phyloP scores from a whole-genome alignment of 2,329 filamentous ascomycete genomes.

The Trichoderma atroviride region DNA sequence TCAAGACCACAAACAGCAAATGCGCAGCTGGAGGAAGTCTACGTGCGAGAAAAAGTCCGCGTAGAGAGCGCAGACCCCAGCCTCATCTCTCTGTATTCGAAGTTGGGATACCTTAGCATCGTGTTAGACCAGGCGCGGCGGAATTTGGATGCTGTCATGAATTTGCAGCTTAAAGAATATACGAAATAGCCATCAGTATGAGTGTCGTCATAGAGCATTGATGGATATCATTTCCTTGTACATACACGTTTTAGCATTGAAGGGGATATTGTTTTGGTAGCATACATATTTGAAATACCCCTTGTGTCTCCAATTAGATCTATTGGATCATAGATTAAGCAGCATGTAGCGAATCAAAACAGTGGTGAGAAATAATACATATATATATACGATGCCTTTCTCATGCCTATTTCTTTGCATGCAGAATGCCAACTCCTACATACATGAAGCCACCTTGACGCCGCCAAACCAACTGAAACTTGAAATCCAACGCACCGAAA shows the following conservation, averaged over 20 bases:
- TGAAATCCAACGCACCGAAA: slow-evolving; percentile 13
- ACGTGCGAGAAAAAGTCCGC: slow-evolving; percentile 84
- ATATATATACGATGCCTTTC: slow-evolving; percentile 2
- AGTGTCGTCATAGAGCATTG: not conserved
- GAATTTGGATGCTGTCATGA: slow-evolving; percentile 79
- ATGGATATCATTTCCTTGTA: not conserved
- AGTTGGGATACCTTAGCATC: slow-evolving; percentile 76
- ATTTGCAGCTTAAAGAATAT: slow-evolving; percentile 45
- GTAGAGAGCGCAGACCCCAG: slow-evolving; percentile 90
- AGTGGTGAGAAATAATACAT: not conserved
- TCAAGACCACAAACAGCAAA: not conserved
- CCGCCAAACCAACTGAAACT: slow-evolving; percentile 5
- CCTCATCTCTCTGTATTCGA: slow-evolving; percentile 79
- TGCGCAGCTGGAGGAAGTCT: slow-evolving; percentile 60
- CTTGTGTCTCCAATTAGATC: not conserved
- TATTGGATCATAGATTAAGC: not conserved
- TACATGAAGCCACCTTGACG: slow-evolving; percentile 35
- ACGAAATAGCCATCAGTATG: not conserved
- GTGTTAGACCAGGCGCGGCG: slow-evolving; percentile 69
- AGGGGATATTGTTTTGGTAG: not conserved
- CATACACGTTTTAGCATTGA: not conserved
- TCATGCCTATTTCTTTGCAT: slow-evolving; percentile 19
- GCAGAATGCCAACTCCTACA: slow-evolving; percentile 29
- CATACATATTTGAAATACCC: not conserved
- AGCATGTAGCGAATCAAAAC: not conserved